phyloP scores from a whole-genome alignment of 139 green algal species.

The Chlorella ohadii region DNA sequence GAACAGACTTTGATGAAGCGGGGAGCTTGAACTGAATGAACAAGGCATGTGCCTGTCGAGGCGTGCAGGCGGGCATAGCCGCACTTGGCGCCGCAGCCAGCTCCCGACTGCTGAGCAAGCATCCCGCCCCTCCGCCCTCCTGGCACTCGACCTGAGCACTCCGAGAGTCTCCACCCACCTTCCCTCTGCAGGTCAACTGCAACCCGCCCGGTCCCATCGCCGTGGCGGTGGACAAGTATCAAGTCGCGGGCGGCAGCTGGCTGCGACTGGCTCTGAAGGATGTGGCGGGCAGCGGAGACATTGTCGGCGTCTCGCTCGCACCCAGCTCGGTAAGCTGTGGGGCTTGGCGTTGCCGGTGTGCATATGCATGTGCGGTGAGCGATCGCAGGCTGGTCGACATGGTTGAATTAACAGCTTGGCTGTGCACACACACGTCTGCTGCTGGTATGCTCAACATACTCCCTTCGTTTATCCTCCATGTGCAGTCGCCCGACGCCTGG shows the following conservation, averaged over 20 bases:
- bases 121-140: too few relatives aligned
- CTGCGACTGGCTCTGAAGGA: slow-evolving; percentile 31
- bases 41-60: too few relatives aligned
- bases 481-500: slow-evolving; percentile 35
- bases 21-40: too few relatives aligned
- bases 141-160: too few relatives aligned
- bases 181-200: neutral
- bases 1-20: too few relatives aligned
- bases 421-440: neutral
- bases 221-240: slow-evolving; percentile 30
- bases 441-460: too few relatives aligned
- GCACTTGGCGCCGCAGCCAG: too few relatives aligned
- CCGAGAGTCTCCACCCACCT: neutral
- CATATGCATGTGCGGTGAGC: too few relatives aligned
- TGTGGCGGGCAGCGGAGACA: slow-evolving; percentile 38
- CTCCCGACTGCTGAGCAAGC: neutral
- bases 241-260: slow-evolving; percentile 31
- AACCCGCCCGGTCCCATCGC: slow-evolving; percentile 27
- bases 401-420: too few relatives aligned
- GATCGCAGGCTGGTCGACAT: too few relatives aligned
- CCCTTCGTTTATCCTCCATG: too few relatives aligned
- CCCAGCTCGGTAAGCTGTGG: neutral
- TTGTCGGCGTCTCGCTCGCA: slow-evolving; percentile 27
- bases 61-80: too few relatives aligned
- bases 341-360: neutral